These are phyloP conservation scores for Stemphylium beticola DNA, from an alignment of 2,329 filamentous ascomycete species.

Conservation along the genomic window DNA sequence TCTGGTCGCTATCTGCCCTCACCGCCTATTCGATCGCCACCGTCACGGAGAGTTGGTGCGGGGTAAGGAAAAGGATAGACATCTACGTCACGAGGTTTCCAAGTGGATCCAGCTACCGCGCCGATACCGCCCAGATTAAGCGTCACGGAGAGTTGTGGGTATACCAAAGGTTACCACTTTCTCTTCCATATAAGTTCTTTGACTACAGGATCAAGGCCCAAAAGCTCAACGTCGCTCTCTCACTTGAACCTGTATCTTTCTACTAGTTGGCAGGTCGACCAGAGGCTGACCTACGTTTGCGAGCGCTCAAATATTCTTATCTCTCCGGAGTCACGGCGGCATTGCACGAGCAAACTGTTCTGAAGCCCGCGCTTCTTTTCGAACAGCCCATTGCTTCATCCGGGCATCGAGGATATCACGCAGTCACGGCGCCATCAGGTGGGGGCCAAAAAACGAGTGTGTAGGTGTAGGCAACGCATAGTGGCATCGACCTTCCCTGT, in stretches of 20 bases:
- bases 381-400: too few species aligned
- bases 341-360: not conserved
- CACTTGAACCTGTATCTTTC: constrained; percentile 7
- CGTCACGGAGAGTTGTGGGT: constrained; percentile 1
- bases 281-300: not conserved
- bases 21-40: not conserved
- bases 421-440: too few species aligned
- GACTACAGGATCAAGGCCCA: not conserved
- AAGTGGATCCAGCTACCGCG: not conserved
- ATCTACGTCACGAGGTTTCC: not conserved
- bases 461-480: too few species aligned
- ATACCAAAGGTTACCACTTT: not conserved
- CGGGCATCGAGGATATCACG: too few species aligned
- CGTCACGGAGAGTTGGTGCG: not conserved
- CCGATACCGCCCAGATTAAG: constrained; percentile 3
- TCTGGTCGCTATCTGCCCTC: not conserved
- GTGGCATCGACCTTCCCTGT: too few species aligned
- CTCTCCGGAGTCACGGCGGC: not conserved
- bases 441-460: too few species aligned
- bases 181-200: not conserved
- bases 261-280: not conserved
- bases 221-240: constrained; percentile 7
- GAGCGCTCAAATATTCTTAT: not conserved
- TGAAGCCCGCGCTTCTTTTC: too few species aligned
- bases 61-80: not conserved